Conservation (phyloP, 192 early-diverging fungal species). For the Coemansia sp. region DNA sequence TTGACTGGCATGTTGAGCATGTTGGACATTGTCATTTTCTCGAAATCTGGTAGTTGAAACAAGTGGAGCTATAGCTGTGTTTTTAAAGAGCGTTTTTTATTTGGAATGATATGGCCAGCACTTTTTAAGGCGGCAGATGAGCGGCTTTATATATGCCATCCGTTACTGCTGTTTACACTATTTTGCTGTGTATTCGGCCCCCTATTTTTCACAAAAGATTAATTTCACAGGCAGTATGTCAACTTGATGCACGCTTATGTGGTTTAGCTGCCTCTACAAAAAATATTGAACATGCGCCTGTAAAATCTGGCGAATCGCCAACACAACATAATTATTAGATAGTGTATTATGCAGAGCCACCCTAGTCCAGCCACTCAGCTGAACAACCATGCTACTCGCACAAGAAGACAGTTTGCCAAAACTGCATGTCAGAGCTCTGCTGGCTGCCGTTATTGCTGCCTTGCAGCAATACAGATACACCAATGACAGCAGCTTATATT, state of each 20-base stretch:
- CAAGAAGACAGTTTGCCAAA: background rate
- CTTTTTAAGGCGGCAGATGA: background rate
- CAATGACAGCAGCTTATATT: background rate
- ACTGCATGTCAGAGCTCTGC: background rate
- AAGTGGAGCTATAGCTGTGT: background rate
- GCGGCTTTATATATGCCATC: background rate
- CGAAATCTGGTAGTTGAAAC: background rate
- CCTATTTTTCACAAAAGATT: background rate
- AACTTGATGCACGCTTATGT: background rate
- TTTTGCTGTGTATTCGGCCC: background rate
- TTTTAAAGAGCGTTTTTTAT: background rate
- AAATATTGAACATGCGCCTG: background rate
- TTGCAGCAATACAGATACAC: background rate
- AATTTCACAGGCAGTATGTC: background rate
- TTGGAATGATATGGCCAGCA: background rate
- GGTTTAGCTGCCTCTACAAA: background rate
- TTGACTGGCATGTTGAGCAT: constrained; percentile 18
- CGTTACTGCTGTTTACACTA: background rate
- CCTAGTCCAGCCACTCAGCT: background rate
- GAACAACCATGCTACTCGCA: background rate
- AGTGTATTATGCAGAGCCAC: background rate
- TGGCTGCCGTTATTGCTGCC: background rate
- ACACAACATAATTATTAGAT: too few relatives aligned
- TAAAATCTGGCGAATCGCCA: too few relatives aligned
- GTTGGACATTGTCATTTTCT: constrained; percentile 8